Conservation (phyloP, 2,329 filamentous ascomycete genomes). For the Cercospora sp. region DNA sequence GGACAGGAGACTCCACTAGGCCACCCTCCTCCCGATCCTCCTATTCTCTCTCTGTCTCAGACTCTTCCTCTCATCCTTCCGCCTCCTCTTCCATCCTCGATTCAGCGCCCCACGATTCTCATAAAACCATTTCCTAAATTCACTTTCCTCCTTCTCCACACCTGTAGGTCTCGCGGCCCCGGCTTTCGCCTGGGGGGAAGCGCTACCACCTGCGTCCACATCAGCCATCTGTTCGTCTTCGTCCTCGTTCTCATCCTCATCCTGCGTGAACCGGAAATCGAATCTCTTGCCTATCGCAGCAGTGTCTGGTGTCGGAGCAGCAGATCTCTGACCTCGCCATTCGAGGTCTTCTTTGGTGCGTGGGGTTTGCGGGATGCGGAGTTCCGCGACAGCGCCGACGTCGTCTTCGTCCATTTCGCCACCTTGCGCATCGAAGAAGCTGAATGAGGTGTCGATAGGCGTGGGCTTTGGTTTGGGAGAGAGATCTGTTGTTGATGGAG, state of each 20-base stretch:
- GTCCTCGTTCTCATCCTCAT: constrained; percentile 49
- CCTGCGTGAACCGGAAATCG: constrained; percentile 52
- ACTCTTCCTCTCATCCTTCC: constrained; percentile 61
- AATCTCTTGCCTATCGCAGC: constrained; percentile 67
- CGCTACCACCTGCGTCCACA: neutral
- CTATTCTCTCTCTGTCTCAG: constrained; percentile 61
- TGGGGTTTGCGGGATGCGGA: constrained; percentile 68
- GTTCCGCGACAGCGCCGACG: constrained; percentile 38
- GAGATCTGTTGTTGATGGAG: constrained; percentile 44
- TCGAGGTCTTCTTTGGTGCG: constrained; percentile 78
- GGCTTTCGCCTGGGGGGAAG: constrained; percentile 29
- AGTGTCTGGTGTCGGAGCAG: constrained; percentile 92
- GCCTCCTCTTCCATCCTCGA: constrained; percentile 55
- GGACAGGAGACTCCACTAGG: neutral
- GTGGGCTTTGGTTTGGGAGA: constrained; percentile 43
- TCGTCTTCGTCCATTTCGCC: constrained; percentile 39
- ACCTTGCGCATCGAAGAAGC: constrained; percentile 63
- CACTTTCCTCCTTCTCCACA: constrained; percentile 49
- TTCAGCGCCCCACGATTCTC: constrained; percentile 52
- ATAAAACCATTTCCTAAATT: constrained; percentile 64
- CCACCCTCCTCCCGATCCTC: constrained; percentile 44
- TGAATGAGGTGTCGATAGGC: constrained; percentile 64
- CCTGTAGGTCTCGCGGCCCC: constrained; percentile 2
- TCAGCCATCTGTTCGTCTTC: constrained; percentile 12
- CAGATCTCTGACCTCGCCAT: constrained; percentile 73